phyloP scores from a whole-genome alignment of 768 basidiomycete genomes.

The Tylopilus sp. region DNA sequence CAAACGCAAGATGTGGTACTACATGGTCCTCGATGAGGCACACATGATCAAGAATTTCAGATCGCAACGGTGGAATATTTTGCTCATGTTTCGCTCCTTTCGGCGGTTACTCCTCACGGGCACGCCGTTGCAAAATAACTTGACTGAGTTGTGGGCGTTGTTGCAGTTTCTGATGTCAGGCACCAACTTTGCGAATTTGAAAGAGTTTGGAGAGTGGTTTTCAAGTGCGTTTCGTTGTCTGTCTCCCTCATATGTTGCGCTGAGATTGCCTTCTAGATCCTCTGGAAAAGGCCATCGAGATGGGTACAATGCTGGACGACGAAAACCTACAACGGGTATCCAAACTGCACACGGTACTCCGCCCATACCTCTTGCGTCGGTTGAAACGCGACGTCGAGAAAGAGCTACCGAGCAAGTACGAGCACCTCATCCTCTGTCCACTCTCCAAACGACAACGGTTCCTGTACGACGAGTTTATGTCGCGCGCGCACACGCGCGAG shows the following conservation, averaged over 20 bases:
- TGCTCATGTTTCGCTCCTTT: constrained; percentile 85
- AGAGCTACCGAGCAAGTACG: constrained; percentile 89
- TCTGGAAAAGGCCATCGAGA: constrained; percentile 90
- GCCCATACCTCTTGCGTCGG: constrained; percentile 93
- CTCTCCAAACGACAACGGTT: constrained; percentile 92
- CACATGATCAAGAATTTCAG: constrained; percentile 99
- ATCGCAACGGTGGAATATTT: constrained; percentile 88
- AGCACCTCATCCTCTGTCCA: constrained; percentile 84
- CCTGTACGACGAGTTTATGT: constrained; percentile 95
- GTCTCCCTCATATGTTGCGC: neutral
- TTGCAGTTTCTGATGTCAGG: constrained; percentile 95
- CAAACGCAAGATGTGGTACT: constrained; percentile 92
- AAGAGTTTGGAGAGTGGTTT: constrained; percentile 96
- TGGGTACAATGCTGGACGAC: constrained; percentile 70
- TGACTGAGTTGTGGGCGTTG: constrained; percentile 93
- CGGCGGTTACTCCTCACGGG: constrained; percentile 89
- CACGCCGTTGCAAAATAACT: constrained; percentile 94
- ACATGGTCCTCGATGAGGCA: constrained; percentile 94
- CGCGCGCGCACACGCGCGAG: constrained; percentile 75
- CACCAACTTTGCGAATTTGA: constrained; percentile 83
- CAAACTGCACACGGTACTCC: constrained; percentile 89
- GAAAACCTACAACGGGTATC: constrained; percentile 81
- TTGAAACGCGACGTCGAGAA: constrained; percentile 98
- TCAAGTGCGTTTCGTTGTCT: constrained; percentile 60
- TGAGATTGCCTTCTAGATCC: constrained; percentile 58